Percentiles rank a stretch among this genome's conserved stretches.
Evolutionary conservation across 768 basidiomycete genomes (phyloP).

Genomic region (Boletus reticuloceps): DNA sequence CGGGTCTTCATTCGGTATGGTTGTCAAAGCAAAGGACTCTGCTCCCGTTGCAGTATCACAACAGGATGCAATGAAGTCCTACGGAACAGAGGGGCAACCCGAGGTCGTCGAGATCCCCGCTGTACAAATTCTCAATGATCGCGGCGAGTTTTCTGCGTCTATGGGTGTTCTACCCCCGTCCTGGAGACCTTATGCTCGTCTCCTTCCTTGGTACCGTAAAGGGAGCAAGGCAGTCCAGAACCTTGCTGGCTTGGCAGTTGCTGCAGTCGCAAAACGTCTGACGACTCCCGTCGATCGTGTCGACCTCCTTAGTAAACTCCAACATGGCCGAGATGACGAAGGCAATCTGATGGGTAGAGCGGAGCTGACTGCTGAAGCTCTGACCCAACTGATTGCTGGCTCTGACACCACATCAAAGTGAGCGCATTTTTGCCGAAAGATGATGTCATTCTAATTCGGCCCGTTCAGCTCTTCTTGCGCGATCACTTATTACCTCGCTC

Average conservation of each 20-base stretch:
- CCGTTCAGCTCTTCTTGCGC: slow-evolving; percentile 77
- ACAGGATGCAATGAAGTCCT: slow-evolving; percentile 51
- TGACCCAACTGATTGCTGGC: slow-evolving; percentile 85
- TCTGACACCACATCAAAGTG: slow-evolving; percentile 94
- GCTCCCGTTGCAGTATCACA: slow-evolving; percentile 65
- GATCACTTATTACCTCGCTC: slow-evolving; percentile 80
- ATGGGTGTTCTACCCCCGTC: slow-evolving; percentile 75
- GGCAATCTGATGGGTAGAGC: slow-evolving; percentile 78
- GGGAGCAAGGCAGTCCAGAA: slow-evolving; percentile 66
- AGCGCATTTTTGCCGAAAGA: slow-evolving; percentile 17
- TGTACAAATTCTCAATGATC: slow-evolving; percentile 80
- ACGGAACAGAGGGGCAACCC: slow-evolving; percentile 43
- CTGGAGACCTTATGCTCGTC: slow-evolving; percentile 63
- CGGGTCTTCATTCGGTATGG: slow-evolving; percentile 88
- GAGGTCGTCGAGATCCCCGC: slow-evolving; percentile 70
- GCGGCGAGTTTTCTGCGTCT: slow-evolving; percentile 83
- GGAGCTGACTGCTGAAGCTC: slow-evolving; percentile 86
- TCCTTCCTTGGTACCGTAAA: slow-evolving; percentile 73
- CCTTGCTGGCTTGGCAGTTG: slow-evolving; percentile 76
- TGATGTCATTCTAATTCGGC: neutral
- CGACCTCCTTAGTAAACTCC: slow-evolving; percentile 81
- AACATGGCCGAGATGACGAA: slow-evolving; percentile 69
- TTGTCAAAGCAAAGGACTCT: slow-evolving; percentile 66
- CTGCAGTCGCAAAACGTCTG: slow-evolving; percentile 77
- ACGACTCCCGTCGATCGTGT: slow-evolving; percentile 66